Conservation (phyloP, 2,329 filamentous ascomycete species). For the Xylaria sp. region DNA sequence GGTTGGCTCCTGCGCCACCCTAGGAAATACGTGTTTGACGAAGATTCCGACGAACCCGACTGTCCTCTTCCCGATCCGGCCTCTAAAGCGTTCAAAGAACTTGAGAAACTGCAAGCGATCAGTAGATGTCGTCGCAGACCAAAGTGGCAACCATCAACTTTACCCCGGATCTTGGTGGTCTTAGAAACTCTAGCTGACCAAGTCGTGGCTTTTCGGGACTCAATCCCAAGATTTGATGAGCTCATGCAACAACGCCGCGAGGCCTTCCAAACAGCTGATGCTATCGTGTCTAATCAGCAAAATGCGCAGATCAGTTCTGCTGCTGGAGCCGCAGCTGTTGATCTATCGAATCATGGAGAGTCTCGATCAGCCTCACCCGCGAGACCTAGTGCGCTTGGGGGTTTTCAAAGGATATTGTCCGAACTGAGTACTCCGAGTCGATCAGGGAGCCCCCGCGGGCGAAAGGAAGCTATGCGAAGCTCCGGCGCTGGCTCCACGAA, state of each 20-base stretch:
- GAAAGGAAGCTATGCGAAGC: slow-evolving; percentile 51
- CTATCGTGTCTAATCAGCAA: slow-evolving; percentile 48
- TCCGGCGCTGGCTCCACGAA: slow-evolving; percentile 37
- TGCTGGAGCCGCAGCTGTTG: slow-evolving; percentile 39
- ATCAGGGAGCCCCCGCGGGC: slow-evolving; percentile 55
- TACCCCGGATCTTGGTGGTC: slow-evolving; percentile 61
- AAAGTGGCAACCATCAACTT: slow-evolving; percentile 55
- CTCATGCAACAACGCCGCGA: slow-evolving; percentile 69
- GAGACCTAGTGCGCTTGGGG: slow-evolving; percentile 61
- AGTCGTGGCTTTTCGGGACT: slow-evolving; percentile 64
- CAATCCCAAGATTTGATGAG: slow-evolving; percentile 74
- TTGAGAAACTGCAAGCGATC: slow-evolving; percentile 53
- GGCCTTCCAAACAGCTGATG: slow-evolving; percentile 66
- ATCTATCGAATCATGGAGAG: slow-evolving; percentile 53
- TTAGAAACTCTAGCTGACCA: slow-evolving; percentile 67
- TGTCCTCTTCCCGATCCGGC: slow-evolving; percentile 28
- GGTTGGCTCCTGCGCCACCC: slow-evolving; percentile 87
- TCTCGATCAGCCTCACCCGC: slow-evolving; percentile 57
- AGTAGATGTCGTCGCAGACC: slow-evolving; percentile 59
- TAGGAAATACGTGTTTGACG: slow-evolving; percentile 63
- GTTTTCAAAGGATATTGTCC: slow-evolving; percentile 66
- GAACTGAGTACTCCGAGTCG: slow-evolving; percentile 62
- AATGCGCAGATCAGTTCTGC: slow-evolving; percentile 37
- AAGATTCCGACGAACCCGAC: slow-evolving; percentile 44
- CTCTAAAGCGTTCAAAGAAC: slow-evolving; percentile 43